Evolutionary conservation across 768 basidiomycete genomes (phyloP).

Genomic region (Calocybe gangraenosa): DNA sequence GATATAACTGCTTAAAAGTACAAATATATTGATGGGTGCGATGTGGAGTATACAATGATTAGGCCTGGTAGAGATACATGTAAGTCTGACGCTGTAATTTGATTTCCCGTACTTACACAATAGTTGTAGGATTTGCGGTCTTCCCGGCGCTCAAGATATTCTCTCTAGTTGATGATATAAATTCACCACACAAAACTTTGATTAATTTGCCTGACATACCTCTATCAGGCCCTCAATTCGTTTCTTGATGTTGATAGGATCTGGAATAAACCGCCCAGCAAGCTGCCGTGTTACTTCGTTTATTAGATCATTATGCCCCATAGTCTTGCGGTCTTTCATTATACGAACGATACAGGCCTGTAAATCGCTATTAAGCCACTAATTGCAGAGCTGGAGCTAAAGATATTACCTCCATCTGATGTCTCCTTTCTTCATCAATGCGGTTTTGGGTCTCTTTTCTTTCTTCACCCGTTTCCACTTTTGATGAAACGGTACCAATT

Average conservation of each 20-base stretch:
- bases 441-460: constrained; percentile 85
- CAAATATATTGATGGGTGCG: constrained; percentile 2
- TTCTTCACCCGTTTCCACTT: constrained; percentile 83
- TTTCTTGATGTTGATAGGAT: constrained; percentile 86
- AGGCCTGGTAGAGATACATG: constrained; percentile 16
- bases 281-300: constrained; percentile 90
- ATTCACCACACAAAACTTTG: too few relatives aligned
- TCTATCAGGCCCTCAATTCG: constrained; percentile 92
- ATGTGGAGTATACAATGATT: constrained; percentile 11
- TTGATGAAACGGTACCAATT: constrained; percentile 84
- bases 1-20: too few relatives aligned
- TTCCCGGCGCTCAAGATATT: constrained; percentile 88
- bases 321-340: constrained; percentile 93
- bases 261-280: constrained; percentile 79
- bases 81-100: not conserved
- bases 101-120: constrained; percentile 33
- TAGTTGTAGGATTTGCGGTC: constrained; percentile 90
- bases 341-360: constrained; percentile 97
- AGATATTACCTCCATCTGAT: constrained; percentile 83
- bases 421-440: constrained; percentile 87
- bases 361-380: not conserved
- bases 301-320: constrained; percentile 85
- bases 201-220: constrained; percentile 39
- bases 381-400: constrained; percentile 18
- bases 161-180: constrained; percentile 50